phyloP scores from a whole-genome alignment of 169 alveolate genomes.

The Plasmodium berghei region DNA sequence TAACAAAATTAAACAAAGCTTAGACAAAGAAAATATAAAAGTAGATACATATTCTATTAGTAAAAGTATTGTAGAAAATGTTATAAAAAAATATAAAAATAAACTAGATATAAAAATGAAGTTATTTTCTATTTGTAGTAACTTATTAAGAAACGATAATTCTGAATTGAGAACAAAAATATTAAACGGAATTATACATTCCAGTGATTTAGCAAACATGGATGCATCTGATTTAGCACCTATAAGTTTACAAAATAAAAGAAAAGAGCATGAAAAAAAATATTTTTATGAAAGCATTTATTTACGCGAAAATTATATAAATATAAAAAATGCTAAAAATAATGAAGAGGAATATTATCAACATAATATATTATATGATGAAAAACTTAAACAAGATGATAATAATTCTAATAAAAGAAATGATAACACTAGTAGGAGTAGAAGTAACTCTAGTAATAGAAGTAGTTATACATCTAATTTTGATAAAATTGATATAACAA shows the following conservation, averaged over 20 bases:
- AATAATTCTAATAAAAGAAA: not conserved
- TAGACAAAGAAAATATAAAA: constrained; percentile 33
- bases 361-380: constrained; percentile 12
- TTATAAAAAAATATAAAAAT: constrained; percentile 31
- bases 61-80: constrained; percentile 49
- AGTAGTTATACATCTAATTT: not conserved
- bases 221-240: constrained; percentile 76
- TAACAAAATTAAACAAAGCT: constrained; percentile 49
- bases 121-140: constrained; percentile 50
- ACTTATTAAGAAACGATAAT: constrained; percentile 52
- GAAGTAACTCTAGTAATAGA: not conserved
- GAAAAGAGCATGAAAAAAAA: constrained; percentile 69
- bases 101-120: constrained; percentile 62
- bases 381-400: not conserved
- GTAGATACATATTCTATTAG: constrained; percentile 26
- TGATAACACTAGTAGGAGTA: not conserved
- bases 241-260: constrained; percentile 59
- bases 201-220: constrained; percentile 42
- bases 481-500: too few species aligned
- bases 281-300: constrained; percentile 68
- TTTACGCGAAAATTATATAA: constrained; percentile 47
- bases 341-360: constrained; percentile 30
- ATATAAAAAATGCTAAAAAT: constrained; percentile 30
- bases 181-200: constrained; percentile 27
- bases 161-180: constrained; percentile 61